Conservation (phyloP, 2,329 filamentous ascomycete species). For the Aspergillus sp. region DNA sequence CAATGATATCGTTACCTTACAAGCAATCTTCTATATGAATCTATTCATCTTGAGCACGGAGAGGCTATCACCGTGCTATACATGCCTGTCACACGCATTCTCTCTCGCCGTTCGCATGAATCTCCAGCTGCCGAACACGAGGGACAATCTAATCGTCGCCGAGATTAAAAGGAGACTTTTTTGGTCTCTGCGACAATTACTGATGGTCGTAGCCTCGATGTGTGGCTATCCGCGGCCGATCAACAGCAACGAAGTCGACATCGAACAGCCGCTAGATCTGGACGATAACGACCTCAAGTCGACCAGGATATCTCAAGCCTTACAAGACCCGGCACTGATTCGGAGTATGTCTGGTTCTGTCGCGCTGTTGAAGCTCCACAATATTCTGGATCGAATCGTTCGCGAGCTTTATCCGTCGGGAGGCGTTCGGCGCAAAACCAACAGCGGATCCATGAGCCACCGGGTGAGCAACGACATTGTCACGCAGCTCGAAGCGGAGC, state of each 20-base stretch:
- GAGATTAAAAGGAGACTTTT: constrained; percentile 11
- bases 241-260: constrained; percentile 6
- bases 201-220: constrained; percentile 7
- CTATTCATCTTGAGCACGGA: constrained; percentile 10
- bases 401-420: constrained; percentile 8
- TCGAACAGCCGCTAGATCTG: constrained; percentile 1
- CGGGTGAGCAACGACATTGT: constrained; percentile 11
- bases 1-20: constrained; percentile 11
- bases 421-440: neutral
- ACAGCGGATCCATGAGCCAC: constrained; percentile 4
- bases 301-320: neutral
- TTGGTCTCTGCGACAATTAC: constrained; percentile 12
- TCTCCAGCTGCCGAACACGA: constrained; percentile 7
- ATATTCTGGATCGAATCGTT: constrained; percentile 6
- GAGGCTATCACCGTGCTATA: constrained; percentile 10
- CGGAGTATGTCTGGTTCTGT: neutral
- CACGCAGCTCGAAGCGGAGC: constrained; percentile 6
- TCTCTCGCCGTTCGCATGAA: constrained; percentile 16
- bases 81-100: constrained; percentile 12
- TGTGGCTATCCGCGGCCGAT: constrained; percentile 12
- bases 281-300: neutral
- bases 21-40: constrained; percentile 19
- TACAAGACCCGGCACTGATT: neutral
- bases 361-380: constrained; percentile 11
- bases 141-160: neutral